Evolutionary conservation across 192 early-diverging fungal genomes (phyloP), one percentile per base, ranked within the genome.

Genomic region (Funneliformis geosporum): DNA sequence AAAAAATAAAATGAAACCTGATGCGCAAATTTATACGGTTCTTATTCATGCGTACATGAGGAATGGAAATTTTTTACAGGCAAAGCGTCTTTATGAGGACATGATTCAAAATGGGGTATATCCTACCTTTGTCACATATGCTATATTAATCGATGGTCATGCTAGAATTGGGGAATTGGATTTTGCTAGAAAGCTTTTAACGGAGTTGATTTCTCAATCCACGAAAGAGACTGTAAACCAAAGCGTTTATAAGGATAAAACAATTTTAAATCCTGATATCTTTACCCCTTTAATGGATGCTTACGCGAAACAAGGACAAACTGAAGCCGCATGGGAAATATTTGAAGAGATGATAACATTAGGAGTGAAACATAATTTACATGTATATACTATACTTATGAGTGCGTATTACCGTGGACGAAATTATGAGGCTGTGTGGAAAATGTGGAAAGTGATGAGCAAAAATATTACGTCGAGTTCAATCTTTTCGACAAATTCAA

Each of bases 21-120:
- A 85, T 46, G 82, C 82, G 4, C 71, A 83, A 11, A 83, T 84
- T 40, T 88, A 85, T 75, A 88, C 85, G 25, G 83, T 89, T 38
- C 72, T 90, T 27, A 87, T 90, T 72, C 83, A 88, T 72, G 85
- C 81, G 6, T 88, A 89, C 47, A 71, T 87, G 21, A 80, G 82
- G 43, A 42, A 70, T 2, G 73, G 76, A n/a, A 60, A 80, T 23
- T 65, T 84, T 28, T 71, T 82, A 66, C 76, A 82, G 9, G 87
- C 85, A 21, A 82, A 81, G 50, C 69, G 80, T 27, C 68, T 88
- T 16, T 82, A 87, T 76, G 75, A 84, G 50, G 79, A 77, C 12
- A 89, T 90, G 85, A 68, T 88, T 14, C 64, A 78, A 27, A 75
- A 70, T 7, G 81, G 81, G 23, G 55, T 87, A 42, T 46, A 83